phyloP scores from a whole-genome alignment of 2,329 filamentous ascomycete species.

The Talaromyces sp. region DNA sequence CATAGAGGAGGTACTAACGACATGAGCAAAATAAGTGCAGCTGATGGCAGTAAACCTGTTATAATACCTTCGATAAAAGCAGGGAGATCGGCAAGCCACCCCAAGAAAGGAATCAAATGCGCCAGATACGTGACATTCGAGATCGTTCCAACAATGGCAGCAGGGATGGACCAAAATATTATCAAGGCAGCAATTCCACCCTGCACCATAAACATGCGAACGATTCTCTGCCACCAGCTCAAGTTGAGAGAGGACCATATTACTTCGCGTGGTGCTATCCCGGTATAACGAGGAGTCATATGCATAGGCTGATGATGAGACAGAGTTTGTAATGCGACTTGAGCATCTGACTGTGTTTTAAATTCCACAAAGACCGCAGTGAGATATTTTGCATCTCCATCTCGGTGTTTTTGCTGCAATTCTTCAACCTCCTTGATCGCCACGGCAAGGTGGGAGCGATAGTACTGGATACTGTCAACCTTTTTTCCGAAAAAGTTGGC shows the following conservation, averaged over 20 bases:
- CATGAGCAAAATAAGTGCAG: constrained; percentile 80
- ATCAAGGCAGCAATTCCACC: constrained; percentile 72
- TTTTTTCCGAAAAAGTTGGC: constrained; percentile 72
- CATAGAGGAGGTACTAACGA: constrained; percentile 79
- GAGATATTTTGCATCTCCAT: constrained; percentile 62
- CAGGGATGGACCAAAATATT: constrained; percentile 77
- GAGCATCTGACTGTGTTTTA: constrained; percentile 72
- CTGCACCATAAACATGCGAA: constrained; percentile 66
- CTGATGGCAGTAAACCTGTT: constrained; percentile 76
- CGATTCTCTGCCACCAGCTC: constrained; percentile 76
- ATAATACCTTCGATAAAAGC: constrained; percentile 69
- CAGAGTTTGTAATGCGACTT: constrained; percentile 78
- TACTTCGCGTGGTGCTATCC: constrained; percentile 77
- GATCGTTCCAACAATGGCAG: constrained; percentile 78
- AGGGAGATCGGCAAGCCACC: constrained; percentile 72
- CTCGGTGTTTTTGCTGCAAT: constrained; percentile 62
- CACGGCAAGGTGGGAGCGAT: constrained; percentile 67
- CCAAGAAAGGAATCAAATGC: constrained; percentile 56
- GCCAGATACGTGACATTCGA: constrained; percentile 75
- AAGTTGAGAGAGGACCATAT: constrained; percentile 82
- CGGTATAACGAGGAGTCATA: constrained; percentile 83
- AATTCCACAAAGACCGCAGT: constrained; percentile 90
- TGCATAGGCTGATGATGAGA: constrained; percentile 82
- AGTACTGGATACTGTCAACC: constrained; percentile 88
- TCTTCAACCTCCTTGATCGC: constrained; percentile 67